Conservation (phyloP, 2,329 filamentous ascomycete genomes). For the Colletotrichum falcatum region DNA sequence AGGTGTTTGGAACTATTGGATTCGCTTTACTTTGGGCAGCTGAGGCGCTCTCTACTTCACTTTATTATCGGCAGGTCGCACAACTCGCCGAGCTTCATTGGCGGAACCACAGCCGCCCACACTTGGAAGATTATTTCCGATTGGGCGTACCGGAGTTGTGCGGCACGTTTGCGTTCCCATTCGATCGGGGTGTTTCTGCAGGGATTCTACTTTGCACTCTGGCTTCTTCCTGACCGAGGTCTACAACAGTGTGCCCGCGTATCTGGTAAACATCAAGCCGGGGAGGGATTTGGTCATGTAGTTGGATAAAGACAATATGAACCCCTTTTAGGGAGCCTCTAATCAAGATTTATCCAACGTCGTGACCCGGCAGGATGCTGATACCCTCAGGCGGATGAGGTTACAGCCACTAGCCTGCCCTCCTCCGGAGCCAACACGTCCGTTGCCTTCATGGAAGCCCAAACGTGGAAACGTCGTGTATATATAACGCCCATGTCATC, state of each 20-base stretch:
- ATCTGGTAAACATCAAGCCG: not conserved
- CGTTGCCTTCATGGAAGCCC: constrained; percentile 14
- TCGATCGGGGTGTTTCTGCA: not conserved
- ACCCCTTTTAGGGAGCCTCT: not conserved
- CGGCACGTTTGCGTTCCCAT: not conserved
- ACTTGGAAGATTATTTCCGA: constrained; percentile 15
- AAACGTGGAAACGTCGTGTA: not conserved
- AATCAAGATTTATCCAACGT: not conserved
- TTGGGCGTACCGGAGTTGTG: constrained; percentile 15
- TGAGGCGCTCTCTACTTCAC: too few relatives aligned
- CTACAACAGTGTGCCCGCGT: not conserved
- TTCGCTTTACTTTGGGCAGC: not conserved
- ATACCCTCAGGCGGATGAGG: not conserved
- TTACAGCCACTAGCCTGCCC: constrained; percentile 11
- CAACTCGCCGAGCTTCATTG: constrained; percentile 7
- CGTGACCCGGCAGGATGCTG: not conserved
- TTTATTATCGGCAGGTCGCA: not conserved
- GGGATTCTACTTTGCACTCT: not conserved
- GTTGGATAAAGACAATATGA: too few relatives aligned
- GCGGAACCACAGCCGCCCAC: constrained; percentile 20
- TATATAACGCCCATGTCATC: not conserved
- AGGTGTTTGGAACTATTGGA: not conserved
- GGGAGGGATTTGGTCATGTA: not conserved
- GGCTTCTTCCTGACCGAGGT: not conserved
- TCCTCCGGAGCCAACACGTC: constrained; percentile 29